Conservation (phyloP, 305 asterid genomes). For the Fraxinus sp. region DNA sequence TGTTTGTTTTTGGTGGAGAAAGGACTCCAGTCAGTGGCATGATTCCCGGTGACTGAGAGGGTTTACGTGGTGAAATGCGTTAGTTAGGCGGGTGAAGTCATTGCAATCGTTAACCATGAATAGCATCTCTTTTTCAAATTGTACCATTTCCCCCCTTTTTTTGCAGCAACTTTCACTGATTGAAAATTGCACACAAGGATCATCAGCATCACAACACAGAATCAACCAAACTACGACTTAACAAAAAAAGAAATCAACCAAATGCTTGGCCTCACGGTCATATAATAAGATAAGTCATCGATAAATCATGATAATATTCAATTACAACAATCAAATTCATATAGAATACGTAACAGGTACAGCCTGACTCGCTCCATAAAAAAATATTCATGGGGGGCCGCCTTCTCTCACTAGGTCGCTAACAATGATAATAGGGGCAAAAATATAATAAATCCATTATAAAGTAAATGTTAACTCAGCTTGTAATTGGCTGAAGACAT, state of each 20-base stretch:
- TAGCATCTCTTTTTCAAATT: not conserved
- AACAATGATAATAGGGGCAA: slow-evolving; percentile 3
- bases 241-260: not conserved
- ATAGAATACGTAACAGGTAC: not conserved
- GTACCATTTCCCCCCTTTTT: not conserved
- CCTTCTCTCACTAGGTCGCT: not conserved
- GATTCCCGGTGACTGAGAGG: not conserved
- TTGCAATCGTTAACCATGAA: not conserved
- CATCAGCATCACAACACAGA: not conserved
- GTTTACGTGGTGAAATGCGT: not conserved
- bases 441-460: slow-evolving; percentile 4
- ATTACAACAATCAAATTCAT: not conserved
- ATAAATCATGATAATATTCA: not conserved
- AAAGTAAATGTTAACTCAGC: slow-evolving; percentile 7
- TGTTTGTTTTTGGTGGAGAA: not conserved
- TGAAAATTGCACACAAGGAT: not conserved
- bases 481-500: slow-evolving; percentile 6
- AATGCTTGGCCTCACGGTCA: not conserved
- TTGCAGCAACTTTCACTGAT: not conserved
- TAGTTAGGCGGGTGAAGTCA: not conserved
- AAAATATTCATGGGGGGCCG: not conserved
- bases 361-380: not conserved
- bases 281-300: not conserved
- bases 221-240: not conserved
- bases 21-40: not conserved